Evolutionary conservation across 306 rosid genomes (phyloP), one percentile per base, ranked within the genome.

Genomic region (Astragalus membranaceus): DNA sequence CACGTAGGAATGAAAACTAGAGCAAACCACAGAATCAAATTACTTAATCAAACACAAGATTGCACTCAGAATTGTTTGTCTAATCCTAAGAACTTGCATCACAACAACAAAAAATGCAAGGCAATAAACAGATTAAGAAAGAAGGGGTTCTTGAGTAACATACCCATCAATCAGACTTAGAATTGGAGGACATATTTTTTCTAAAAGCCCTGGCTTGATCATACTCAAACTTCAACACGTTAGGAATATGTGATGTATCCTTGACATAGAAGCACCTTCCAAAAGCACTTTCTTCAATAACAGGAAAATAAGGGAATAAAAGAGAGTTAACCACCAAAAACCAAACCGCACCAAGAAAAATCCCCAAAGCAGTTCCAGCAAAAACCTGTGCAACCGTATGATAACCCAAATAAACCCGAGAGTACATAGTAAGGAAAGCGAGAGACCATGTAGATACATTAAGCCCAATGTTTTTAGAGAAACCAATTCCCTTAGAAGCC

Each of bases 321-420:
- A 81, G 71, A 23, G 57, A 55, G 56, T 87, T 83, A 10, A 95
- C 99, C 23, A 95, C 49, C 97, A 95, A 82, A 29, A 84, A 95
- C 99, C 99, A 91, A 33, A 32, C 14, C 0, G 86, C 96, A 4
- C 96, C 99, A 6, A 95, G 87, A 32, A 82, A 65, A 36, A 60
- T 10, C 3, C 99, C 99, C 64, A 95, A 51, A 3, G 74, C 68
- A n/a, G 96, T 85, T 0, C 99, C 99, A 7, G 99, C 99, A 16
- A 86, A 79, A 5, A 91, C 97, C 91, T 95, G 99, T 1, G 87
- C 87, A 16, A 87, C 61, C 0, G 87, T 80, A 58, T 91, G 97
- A 72, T 95, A 95, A 3, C 99, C 97, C 87, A 91, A 78, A 65
- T 95, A 95, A 5, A 94, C 99, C 71, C 99, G 72, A 10, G 99